These are phyloP conservation scores for Lithohypha guttulata DNA, from an alignment of 2,329 filamentous ascomycete species.

Conservation along the genomic window DNA sequence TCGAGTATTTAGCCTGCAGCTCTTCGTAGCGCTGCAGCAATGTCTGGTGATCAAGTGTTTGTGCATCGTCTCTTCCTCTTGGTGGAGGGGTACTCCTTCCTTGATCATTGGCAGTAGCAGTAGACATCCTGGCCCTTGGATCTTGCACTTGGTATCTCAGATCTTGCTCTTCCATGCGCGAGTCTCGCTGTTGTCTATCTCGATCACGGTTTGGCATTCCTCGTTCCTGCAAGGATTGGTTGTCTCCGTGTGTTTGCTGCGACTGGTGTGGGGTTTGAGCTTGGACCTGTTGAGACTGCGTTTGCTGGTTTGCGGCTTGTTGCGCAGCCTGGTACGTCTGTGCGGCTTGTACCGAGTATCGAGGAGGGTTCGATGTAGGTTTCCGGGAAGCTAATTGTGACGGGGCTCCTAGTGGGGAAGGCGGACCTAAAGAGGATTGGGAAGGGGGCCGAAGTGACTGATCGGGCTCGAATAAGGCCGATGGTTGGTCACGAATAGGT, in stretches of 20 bases:
- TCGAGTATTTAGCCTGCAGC: conserved; percentile 79
- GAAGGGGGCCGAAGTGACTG: conserved; percentile 26
- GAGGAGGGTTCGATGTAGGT: conserved; percentile 14
- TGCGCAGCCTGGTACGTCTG: conserved; percentile 12
- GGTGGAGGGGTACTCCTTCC: conserved; percentile 40
- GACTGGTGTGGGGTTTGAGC: conserved; percentile 8
- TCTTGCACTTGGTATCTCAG: conserved; percentile 24
- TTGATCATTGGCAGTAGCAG: conserved; percentile 26
- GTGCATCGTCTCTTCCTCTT: conserved; percentile 30
- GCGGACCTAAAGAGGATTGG: conserved; percentile 28
- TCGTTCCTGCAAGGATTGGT: conserved; percentile 12
- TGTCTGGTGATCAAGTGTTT: conserved; percentile 35
- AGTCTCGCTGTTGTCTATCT: conserved; percentile 20
- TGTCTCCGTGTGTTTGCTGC: conserved; percentile 12
- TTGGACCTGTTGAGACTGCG: conserved; percentile 7
- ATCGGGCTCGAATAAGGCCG: conserved; percentile 22
- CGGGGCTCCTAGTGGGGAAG: conserved; percentile 23
- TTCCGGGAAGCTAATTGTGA: conserved; percentile 16
- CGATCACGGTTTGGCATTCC: conserved; percentile 15
- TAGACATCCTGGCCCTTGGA: conserved; percentile 20
- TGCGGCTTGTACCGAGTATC: conserved; percentile 18
- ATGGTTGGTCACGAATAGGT: conserved; percentile 34
- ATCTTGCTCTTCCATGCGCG: conserved; percentile 20
- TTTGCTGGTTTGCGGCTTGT: conserved; percentile 12
- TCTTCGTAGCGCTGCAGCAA: conserved; percentile 36